Evolutionary conservation across 352 stramenopile genomes (phyloP), one percentile per base, ranked within the genome.

Genomic region (Phytophthora fragariaefolia): DNA sequence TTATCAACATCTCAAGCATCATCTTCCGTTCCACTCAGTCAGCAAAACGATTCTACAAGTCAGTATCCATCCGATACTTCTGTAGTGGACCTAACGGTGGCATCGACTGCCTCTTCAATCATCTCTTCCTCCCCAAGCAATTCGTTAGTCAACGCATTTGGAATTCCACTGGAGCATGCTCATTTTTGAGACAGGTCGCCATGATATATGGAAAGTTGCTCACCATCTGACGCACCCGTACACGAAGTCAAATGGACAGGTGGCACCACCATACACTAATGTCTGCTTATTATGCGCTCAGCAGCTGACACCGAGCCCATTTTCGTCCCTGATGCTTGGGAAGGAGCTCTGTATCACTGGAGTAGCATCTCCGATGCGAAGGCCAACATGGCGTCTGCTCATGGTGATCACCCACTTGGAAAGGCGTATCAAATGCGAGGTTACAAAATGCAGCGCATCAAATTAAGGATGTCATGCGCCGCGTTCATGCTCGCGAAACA

Each of bases 281-380:
- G 22, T 58, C 17, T 58, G 51, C 17, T 34, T 58, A 6, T 13
- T 58, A 13, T 58, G 22, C 36, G 34, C 51, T 24, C 20, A 48
- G n/a, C 9, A 58, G 13, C 34, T 36, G 8, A 34, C 18, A 4
- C 34, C 27, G 5, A 47, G 15, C 2, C 50, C 34, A 6, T 58
- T 34, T 9, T 30, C 50, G 2, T 13, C 34, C 20, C 50, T 23
- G 23, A 22, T 26, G 46, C 46, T 5, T 53, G 46, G 46, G 26
- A 46, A 24, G 38, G 38, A 0, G 38, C 17, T 2, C 17, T 46
- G n/a, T 6, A 23, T 46, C 38, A 17, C n/a, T 46, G 4, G 15
- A 24, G 17, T 6, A 15, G 22, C n/a, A 46, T 17, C 0, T 46
- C 38, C 3, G 22, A 46, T 22, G 17, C 17, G 15, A 46, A 22